These are phyloP conservation scores for Hanseniaspora mollemarum DNA, from an alignment of 805 yeast species.

Conservation along the genomic window DNA sequence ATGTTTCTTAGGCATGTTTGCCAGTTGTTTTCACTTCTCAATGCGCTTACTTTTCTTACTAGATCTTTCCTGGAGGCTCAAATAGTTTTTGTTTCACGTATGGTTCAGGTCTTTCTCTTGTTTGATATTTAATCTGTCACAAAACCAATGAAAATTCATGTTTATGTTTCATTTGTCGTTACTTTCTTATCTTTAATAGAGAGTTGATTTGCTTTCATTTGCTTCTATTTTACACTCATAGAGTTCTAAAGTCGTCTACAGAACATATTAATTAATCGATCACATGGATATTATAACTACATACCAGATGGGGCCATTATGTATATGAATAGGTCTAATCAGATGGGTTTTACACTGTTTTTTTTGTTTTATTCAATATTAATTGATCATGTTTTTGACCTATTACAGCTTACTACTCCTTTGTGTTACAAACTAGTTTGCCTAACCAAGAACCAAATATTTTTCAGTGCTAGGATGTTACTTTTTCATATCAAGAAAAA, in stretches of 20 bases:
- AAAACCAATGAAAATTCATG: background rate
- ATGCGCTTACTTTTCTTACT: too few species aligned
- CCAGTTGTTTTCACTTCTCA: too few species aligned
- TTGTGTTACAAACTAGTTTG: too few species aligned
- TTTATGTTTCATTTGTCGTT: background rate
- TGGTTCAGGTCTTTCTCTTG: too few species aligned
- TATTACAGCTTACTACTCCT: background rate
- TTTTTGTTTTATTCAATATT: background rate
- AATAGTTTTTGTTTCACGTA: too few species aligned
- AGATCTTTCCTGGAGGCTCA: too few species aligned
- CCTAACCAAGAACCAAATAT: too few species aligned
- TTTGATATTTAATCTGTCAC: background rate
- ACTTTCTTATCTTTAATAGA: background rate
- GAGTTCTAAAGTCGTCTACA: background rate
- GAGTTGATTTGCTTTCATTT: background rate
- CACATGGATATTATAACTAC: slow-evolving; percentile 19
- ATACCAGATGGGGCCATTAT: slow-evolving; percentile 42
- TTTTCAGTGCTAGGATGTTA: too few species aligned
- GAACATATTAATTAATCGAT: background rate
- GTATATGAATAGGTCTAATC: slow-evolving; percentile 18
- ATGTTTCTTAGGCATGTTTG: too few species aligned
- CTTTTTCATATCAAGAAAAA: background rate
- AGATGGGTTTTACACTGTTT: slow-evolving; percentile 14
- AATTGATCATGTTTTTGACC: background rate
- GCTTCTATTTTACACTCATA: too few species aligned